phyloP scores from a whole-genome alignment of 192 early-diverging fungal genomes.

The Backusella circina region DNA sequence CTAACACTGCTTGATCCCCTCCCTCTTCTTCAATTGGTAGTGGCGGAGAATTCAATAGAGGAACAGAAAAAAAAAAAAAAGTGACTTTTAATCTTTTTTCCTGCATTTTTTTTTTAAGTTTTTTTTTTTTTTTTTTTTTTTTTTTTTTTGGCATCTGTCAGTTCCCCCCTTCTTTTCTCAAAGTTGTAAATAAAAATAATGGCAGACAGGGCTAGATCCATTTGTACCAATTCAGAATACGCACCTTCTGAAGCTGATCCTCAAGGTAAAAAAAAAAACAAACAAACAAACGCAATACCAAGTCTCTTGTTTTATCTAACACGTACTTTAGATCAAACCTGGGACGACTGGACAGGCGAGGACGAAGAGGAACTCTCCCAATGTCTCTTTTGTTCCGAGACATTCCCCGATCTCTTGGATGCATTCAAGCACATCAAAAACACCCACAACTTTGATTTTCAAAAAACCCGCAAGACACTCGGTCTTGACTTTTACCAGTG shows the following conservation, averaged over 20 bases:
- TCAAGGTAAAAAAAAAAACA: conserved; percentile 14
- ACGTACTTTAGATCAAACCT: conserved; percentile 35
- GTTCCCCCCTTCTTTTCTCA: too few relatives aligned
- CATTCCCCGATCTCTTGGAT: conserved; percentile 42
- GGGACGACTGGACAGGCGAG: conserved; percentile 72
- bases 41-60: too few relatives aligned
- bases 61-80: not conserved
- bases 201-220: not conserved
- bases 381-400: conserved; percentile 68
- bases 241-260: conserved; percentile 24
- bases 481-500: conserved; percentile 86
- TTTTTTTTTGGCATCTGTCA: not conserved
- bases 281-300: not conserved
- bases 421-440: conserved; percentile 61
- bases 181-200: too few relatives aligned
- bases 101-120: not conserved
- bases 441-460: conserved; percentile 69
- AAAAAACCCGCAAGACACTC: conserved; percentile 35
- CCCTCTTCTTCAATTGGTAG: too few relatives aligned
- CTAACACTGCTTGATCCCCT: too few relatives aligned
- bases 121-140: not conserved
- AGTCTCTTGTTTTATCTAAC: too few relatives aligned
- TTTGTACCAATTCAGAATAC: conserved; percentile 13
- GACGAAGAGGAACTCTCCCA: conserved; percentile 45
- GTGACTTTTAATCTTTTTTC: not conserved